Conservation (phyloP, 208 protist species). For the Leishmania tropica region DNA sequence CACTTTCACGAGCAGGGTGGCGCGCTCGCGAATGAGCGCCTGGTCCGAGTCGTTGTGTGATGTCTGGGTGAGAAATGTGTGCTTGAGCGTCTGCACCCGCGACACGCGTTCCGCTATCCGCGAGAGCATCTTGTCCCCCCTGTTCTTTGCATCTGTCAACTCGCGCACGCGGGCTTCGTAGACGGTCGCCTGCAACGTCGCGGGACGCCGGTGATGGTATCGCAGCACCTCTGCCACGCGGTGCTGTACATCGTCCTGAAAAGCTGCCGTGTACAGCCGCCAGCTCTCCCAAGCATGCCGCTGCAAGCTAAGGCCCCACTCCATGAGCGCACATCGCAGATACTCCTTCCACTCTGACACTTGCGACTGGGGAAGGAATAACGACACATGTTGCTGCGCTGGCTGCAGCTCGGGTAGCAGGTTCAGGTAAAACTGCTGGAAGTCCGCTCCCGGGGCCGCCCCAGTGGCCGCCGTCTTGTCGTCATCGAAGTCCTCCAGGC, state of each 20-base stretch:
- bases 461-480: background rate
- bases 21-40: conserved; percentile 42
- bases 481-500: background rate
- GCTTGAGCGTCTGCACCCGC: conserved; percentile 45
- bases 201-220: conserved; percentile 77
- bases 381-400: conserved; percentile 20
- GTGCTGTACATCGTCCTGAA: conserved; percentile 42
- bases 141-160: conserved; percentile 52
- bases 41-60: conserved; percentile 33
- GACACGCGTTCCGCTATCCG: conserved; percentile 60
- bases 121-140: conserved; percentile 56
- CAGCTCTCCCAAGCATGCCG: conserved; percentile 31
- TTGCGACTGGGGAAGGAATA: conserved; percentile 47
- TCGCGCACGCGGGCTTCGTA: conserved; percentile 83
- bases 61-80: conserved; percentile 33
- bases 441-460: conserved; percentile 2
- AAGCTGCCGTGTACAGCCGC: conserved; percentile 33
- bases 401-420: conserved; percentile 43
- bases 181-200: conserved; percentile 74
- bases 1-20: conserved; percentile 39
- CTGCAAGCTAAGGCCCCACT: conserved; percentile 54
- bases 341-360: conserved; percentile 31
- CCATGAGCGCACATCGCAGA: conserved; percentile 40
- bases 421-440: conserved; percentile 34
- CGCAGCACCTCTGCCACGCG: conserved; percentile 71